Evolutionary conservation across 176 grass and related monocot genomes (phyloP).

Genomic region (Microstegium vimineum): DNA sequence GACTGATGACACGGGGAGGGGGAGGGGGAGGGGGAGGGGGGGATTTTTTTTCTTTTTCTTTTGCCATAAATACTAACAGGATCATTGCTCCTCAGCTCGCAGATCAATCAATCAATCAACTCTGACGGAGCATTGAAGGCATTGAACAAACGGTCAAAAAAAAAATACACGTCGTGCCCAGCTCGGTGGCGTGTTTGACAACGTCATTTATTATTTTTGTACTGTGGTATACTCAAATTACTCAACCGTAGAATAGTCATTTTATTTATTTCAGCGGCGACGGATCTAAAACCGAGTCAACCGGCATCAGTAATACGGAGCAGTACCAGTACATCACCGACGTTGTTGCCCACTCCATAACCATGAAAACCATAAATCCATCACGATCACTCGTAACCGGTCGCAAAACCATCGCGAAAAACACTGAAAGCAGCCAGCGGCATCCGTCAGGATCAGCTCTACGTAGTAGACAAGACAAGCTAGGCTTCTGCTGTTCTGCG

Average conservation of each 20-base stretch:
- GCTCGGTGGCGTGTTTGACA: background rate
- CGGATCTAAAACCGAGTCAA: background rate
- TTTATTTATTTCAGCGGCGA: too few species aligned
- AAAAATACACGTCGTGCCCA: background rate
- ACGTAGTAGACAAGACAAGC: too few species aligned
- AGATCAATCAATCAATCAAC: background rate
- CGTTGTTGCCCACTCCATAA: background rate
- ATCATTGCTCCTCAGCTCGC: too few species aligned
- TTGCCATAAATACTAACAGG: too few species aligned
- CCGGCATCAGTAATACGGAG: background rate
- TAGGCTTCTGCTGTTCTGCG: too few species aligned
- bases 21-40: too few species aligned
- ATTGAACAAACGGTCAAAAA: background rate
- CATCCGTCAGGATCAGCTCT: background rate
- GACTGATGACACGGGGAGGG: too few species aligned
- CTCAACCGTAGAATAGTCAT: background rate
- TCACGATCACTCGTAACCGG: background rate
- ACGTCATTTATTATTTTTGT: background rate
- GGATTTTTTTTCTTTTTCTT: too few species aligned
- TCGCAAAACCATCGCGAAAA: background rate
- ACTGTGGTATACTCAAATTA: background rate
- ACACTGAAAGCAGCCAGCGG: too few species aligned
- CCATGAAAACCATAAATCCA: background rate
- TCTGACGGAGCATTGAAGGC: background rate
- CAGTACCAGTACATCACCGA: too few species aligned